Evolutionary conservation across 176 grass and related monocot genomes (phyloP), one percentile per base, ranked within the genome.

Genomic region (Cenchrus fungigraminus): DNA sequence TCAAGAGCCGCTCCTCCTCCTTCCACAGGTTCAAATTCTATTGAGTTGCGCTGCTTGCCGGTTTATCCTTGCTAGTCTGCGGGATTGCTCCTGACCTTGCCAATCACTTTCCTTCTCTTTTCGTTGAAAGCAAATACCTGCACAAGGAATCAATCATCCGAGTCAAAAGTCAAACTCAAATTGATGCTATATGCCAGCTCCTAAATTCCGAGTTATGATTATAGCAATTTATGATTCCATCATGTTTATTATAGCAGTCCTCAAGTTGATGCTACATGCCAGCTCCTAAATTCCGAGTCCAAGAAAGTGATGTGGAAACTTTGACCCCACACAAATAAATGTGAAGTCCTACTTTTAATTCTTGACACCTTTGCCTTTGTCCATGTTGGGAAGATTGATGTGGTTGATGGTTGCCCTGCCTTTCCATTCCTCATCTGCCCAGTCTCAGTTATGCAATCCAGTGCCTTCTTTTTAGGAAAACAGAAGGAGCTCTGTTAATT

Each of bases 1-100:
- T 63, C 81, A 83, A 8, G 58, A 84, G 60, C 74, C 81, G n/a
- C 72, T 74, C 72, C 81, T 74, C 72, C 81, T 79, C 67, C 59
- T 28, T 12, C 40, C 76, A 16, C 68, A 37, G 19, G 19, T 42
- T 78, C 44, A 78, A 54, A 16, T 83, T 46, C 44, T 14, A 31
- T 25, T 25, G 25, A 25, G 25, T 55, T 5, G 29, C 31, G 6
- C 58, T 22, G 58, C n/a, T 60, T 60, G 57, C 17, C 4, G 32
- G 6, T 44, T 78, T n/a, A 11, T 78, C 43, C 20, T 64, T 19
- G 28, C 6, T 22, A 47, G 16, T 37, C 50, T 62, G 59, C 7
- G 20, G 43, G 6, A 68, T 45, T 58, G 10, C 62, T 51, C 13
- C 11, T 76, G 1, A 66, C 49, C 8, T 19, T 29, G 20, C 34